Conservation (phyloP, 192 early-diverging fungal genomes). For the Backusella westeae region DNA sequence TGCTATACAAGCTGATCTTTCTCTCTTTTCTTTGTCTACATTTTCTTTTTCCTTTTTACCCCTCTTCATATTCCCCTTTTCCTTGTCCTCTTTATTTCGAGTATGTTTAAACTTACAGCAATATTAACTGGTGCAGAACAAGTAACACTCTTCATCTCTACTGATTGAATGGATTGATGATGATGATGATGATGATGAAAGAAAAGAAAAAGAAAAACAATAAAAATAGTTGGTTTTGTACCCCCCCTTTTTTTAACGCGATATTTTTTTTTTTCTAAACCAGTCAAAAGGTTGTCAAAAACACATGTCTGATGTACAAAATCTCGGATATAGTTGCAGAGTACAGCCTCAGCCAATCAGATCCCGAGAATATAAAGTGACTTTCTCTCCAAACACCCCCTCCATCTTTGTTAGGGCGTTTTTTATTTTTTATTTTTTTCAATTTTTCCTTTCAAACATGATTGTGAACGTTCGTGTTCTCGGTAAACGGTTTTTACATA, state of each 20-base stretch:
- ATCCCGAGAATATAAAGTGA: neutral
- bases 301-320: neutral
- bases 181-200: neutral
- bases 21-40: neutral
- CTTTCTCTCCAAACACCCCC: neutral
- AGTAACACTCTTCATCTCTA: slow-evolving; percentile 60
- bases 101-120: slow-evolving; percentile 62
- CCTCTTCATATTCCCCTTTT: neutral
- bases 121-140: slow-evolving; percentile 98
- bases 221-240: neutral
- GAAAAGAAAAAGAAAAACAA: neutral
- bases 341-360: neutral
- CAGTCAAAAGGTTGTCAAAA: slow-evolving; percentile 13
- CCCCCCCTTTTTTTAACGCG: slow-evolving; percentile 5
- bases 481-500: neutral
- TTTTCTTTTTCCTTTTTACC: neutral
- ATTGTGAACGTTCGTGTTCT: neutral
- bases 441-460: neutral
- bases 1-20: neutral
- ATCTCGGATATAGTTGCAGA: neutral
- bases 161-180: slow-evolving; percentile 21
- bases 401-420: neutral
- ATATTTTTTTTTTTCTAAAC: slow-evolving; percentile 1
- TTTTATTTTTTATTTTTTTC: neutral
- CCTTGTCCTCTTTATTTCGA: neutral